Conservation (phyloP, 192 early-diverging fungal genomes). For the Oehlia diaphana region DNA sequence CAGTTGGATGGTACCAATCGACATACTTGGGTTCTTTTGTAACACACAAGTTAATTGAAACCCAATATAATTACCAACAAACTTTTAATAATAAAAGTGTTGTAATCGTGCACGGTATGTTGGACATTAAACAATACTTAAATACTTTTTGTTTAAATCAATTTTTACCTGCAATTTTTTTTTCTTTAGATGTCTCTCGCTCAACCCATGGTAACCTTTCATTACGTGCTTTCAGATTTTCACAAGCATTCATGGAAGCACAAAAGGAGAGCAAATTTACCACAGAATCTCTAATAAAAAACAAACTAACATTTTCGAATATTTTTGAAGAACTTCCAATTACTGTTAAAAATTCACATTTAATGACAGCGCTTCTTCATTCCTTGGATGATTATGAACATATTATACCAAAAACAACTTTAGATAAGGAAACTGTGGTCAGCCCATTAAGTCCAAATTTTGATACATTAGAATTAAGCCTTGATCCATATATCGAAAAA, state of each 20-base stretch:
- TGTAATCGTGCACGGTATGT: slow-evolving; percentile 81
- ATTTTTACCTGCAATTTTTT: neutral
- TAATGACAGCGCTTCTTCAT: slow-evolving; percentile 76
- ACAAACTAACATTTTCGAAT: slow-evolving; percentile 79
- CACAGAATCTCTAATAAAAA: slow-evolving; percentile 71
- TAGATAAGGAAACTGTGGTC: slow-evolving; percentile 44
- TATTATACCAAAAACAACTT: slow-evolving; percentile 53
- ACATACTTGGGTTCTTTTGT: slow-evolving; percentile 86
- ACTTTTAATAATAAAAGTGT: slow-evolving; percentile 79
- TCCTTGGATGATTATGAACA: slow-evolving; percentile 64
- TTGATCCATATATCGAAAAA: slow-evolving; percentile 86
- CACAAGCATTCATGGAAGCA: slow-evolving; percentile 80
- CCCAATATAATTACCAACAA: slow-evolving; percentile 88
- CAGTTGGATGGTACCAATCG: slow-evolving; percentile 97
- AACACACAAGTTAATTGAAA: slow-evolving; percentile 88
- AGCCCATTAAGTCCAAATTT: slow-evolving; percentile 58
- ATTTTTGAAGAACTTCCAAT: slow-evolving; percentile 92
- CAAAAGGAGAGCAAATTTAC: slow-evolving; percentile 84
- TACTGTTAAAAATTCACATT: slow-evolving; percentile 78
- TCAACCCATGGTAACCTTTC: slow-evolving; percentile 82
- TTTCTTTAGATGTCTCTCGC: slow-evolving; percentile 69
- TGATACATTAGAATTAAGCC: slow-evolving; percentile 75
- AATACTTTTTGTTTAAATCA: neutral
- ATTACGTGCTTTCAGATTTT: slow-evolving; percentile 86
- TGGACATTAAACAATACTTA: neutral